Evolutionary conservation across 202 grass and related monocot genomes (phyloP).

Genomic region (Schoenoplectus triqueter): DNA sequence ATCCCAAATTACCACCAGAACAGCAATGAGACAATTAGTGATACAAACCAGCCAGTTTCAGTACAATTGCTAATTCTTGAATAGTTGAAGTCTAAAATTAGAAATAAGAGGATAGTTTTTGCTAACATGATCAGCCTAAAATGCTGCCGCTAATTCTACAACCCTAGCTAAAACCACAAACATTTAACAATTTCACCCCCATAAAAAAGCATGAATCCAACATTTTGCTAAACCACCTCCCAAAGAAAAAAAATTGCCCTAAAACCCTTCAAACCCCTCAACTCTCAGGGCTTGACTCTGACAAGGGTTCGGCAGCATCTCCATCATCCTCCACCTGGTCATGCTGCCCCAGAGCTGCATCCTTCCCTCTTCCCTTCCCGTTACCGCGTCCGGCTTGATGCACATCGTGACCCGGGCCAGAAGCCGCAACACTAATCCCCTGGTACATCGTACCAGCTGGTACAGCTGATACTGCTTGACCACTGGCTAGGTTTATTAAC

Average conservation of each 20-base stretch:
- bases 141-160: conserved; percentile 29
- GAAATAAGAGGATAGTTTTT: conserved; percentile 24
- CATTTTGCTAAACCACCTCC: conserved; percentile 24
- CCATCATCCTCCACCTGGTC: conserved; percentile 35
- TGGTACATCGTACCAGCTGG: conserved; percentile 53
- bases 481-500: conserved; percentile 54
- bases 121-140: conserved; percentile 24
- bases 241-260: not conserved
- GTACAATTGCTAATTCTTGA: conserved; percentile 18
- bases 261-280: conserved; percentile 21
- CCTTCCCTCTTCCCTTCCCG: conserved; percentile 38
- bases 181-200: conserved; percentile 24
- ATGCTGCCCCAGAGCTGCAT: conserved; percentile 30
- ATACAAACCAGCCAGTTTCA: conserved; percentile 2
- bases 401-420: conserved; percentile 21
- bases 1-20: not conserved
- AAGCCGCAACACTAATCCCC: conserved; percentile 41
- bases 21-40: conserved; percentile 28
- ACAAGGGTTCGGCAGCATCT: conserved; percentile 53
- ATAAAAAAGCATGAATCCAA: conserved; percentile 1
- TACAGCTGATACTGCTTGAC: conserved; percentile 39
- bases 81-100: conserved; percentile 36
- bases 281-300: conserved; percentile 55
- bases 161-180: not conserved
- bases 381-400: conserved; percentile 30